Conservation (phyloP, 495 filamentous ascomycete genomes). For the Chaetomidium leptoderma region DNA sequence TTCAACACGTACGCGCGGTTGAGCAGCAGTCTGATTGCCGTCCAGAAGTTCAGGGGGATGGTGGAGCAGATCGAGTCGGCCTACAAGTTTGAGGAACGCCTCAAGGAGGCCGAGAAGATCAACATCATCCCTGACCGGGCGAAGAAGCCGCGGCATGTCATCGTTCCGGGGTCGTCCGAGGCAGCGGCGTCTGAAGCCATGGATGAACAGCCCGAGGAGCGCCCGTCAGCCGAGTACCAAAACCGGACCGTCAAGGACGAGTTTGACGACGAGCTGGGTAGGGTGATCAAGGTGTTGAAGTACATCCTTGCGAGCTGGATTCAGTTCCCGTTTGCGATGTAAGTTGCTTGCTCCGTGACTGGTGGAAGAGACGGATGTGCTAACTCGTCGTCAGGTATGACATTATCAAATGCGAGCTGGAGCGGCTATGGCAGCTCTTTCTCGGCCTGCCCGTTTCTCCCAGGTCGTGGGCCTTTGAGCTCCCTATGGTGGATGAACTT, state of each 20-base stretch:
- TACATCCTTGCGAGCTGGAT: conserved; percentile 70
- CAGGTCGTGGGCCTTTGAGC: conserved; percentile 59
- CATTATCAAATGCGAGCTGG: conserved; percentile 56
- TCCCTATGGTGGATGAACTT: conserved; percentile 53
- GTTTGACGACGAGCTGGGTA: conserved; percentile 57
- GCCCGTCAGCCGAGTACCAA: conserved; percentile 31
- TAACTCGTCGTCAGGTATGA: conserved; percentile 48
- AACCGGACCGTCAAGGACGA: conserved; percentile 49
- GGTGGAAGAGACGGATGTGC: neutral
- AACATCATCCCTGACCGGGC: conserved; percentile 37
- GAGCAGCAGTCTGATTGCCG: conserved; percentile 68
- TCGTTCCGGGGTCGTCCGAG: conserved; percentile 29
- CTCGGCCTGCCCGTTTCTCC: conserved; percentile 71
- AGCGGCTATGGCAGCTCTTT: conserved; percentile 68
- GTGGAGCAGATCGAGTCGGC: conserved; percentile 53
- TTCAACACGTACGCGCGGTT: conserved; percentile 91
- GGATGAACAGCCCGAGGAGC: conserved; percentile 34
- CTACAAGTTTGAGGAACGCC: conserved; percentile 36
- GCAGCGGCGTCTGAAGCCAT: conserved; percentile 16
- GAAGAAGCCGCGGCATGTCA: conserved; percentile 43
- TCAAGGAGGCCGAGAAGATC: conserved; percentile 22
- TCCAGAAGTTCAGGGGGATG: conserved; percentile 68
- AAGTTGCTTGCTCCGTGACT: conserved; percentile 44
- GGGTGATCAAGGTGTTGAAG: conserved; percentile 56
- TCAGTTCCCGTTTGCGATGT: conserved; percentile 63